Conservation (phyloP, 1,139 yeast genomes). For the Keqinozyma sinolaborantium region DNA sequence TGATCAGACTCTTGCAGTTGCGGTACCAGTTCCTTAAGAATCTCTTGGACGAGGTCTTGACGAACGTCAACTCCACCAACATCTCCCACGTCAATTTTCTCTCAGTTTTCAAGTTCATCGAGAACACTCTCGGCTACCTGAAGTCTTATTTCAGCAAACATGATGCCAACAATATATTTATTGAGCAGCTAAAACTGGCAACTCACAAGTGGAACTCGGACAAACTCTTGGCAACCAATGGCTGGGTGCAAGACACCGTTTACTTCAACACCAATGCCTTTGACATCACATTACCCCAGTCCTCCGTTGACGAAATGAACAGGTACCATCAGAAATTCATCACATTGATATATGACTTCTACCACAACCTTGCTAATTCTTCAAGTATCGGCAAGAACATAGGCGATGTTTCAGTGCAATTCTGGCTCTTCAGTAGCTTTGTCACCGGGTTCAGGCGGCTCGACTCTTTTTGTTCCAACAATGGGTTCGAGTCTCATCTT, state of each 20-base stretch:
- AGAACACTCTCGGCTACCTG: conserved; percentile 30
- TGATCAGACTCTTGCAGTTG: conserved; percentile 22
- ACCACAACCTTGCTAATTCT: conserved; percentile 1
- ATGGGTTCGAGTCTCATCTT: conserved; percentile 10
- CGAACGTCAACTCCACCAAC: conserved; percentile 3
- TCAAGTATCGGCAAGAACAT: conserved; percentile 1
- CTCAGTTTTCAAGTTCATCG: conserved; percentile 27
- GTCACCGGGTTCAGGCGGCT: conserved; percentile 7
- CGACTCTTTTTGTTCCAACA: conserved; percentile 7
- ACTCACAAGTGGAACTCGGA: conserved; percentile 27
- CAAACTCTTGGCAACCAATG: conserved; percentile 24
- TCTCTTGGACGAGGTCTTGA: conserved; percentile 8
- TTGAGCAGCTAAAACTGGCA: conserved; percentile 13
- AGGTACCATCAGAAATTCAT: conserved; percentile 8
- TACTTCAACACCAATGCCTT: conserved; percentile 11
- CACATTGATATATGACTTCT: conserved; percentile 5
- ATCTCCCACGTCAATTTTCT: conserved; percentile 20
- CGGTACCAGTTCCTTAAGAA: conserved; percentile 18
- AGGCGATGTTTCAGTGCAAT: conserved; percentile 2
- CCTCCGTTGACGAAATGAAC: conserved; percentile 8
- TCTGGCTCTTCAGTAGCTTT: conserved; percentile 6
- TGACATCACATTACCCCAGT: conserved; percentile 4
- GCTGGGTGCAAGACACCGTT: conserved; percentile 24
- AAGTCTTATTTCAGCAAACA: conserved; percentile 18
- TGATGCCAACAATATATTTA: conserved; percentile 16